phyloP scores from a whole-genome alignment of 1,139 yeast species.

The Sugiyamaella paludigena region DNA sequence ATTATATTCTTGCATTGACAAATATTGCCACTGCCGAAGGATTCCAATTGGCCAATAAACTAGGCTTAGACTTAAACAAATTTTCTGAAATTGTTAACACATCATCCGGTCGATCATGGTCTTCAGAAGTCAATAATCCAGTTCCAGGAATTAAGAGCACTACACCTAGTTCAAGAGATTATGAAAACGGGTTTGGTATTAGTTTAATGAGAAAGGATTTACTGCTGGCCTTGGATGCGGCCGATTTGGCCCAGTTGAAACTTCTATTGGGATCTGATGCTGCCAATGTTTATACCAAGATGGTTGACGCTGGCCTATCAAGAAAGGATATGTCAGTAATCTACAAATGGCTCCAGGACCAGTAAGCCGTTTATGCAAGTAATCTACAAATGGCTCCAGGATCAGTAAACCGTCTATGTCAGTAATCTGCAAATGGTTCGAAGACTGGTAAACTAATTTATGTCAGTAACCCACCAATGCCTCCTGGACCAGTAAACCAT shows the following conservation, averaged over 20 bases:
- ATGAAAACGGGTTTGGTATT: slow-evolving; percentile 55
- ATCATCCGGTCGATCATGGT: slow-evolving; percentile 63
- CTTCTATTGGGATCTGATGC: slow-evolving; percentile 33
- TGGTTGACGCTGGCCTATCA: slow-evolving; percentile 27
- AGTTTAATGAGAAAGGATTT: slow-evolving; percentile 57
- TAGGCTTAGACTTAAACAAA: slow-evolving; percentile 50
- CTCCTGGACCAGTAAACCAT: slow-evolving; percentile 20
- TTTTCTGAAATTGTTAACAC: slow-evolving; percentile 55
- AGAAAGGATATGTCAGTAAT: slow-evolving; percentile 37
- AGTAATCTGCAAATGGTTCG: slow-evolving; percentile 34
- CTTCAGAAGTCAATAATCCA: slow-evolving; percentile 59
- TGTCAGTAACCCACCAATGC: slow-evolving; percentile 36
- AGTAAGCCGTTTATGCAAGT: slow-evolving; percentile 19
- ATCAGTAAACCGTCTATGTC: too few species aligned
- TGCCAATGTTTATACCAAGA: slow-evolving; percentile 32
- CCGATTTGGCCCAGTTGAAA: slow-evolving; percentile 33
- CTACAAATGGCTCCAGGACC: slow-evolving; percentile 31
- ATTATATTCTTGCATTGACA: slow-evolving; percentile 56
- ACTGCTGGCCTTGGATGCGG: slow-evolving; percentile 53
- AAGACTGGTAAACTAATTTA: too few species aligned
- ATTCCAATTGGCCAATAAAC: slow-evolving; percentile 55
- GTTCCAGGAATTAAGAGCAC: slow-evolving; percentile 51
- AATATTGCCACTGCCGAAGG: slow-evolving; percentile 62
- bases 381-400: slow-evolving; percentile 33
- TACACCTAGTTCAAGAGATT: slow-evolving; percentile 50